A percentile compares a stretch with the other conserved stretches of the same genome.
Conservation (phyloP, 192 early-diverging fungal genomes). For the Pilobolus umbonatus region DNA sequence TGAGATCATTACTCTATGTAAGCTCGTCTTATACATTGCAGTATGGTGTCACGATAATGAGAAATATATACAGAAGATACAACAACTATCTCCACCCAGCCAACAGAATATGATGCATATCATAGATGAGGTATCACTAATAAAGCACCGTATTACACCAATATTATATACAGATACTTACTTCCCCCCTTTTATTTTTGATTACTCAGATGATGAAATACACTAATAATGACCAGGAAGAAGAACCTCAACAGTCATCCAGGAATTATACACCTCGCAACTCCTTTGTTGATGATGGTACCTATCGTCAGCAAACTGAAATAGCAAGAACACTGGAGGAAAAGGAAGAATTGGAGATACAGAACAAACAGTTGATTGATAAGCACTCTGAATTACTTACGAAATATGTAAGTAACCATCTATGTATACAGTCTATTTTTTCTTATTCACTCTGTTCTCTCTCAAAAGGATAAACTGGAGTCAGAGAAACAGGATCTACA, state of each 20-base stretch:
- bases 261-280: slow-evolving; percentile 9
- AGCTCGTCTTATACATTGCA: slow-evolving; percentile 77
- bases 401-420: slow-evolving; percentile 29
- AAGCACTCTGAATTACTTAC: slow-evolving; percentile 48
- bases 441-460: not conserved
- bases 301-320: slow-evolving; percentile 38
- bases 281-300: slow-evolving; percentile 16
- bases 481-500: slow-evolving; percentile 69
- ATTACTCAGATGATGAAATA: slow-evolving; percentile 15
- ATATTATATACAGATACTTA: not conserved
- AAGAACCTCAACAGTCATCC: not conserved
- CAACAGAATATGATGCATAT: slow-evolving; percentile 71
- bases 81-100: slow-evolving; percentile 53
- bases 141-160: not conserved
- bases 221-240: not conserved
- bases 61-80: slow-evolving; percentile 80
- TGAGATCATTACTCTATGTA: slow-evolving; percentile 77
- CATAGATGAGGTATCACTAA: not conserved
- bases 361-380: slow-evolving; percentile 40
- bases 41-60: slow-evolving; percentile 87
- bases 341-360: slow-evolving; percentile 57
- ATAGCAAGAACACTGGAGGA: slow-evolving; percentile 44
- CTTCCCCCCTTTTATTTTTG: not conserved
- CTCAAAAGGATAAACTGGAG: slow-evolving; percentile 64
- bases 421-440: not conserved